These are phyloP conservation scores for Fraxinus anomala DNA, from an alignment of 257 asterid species.

Conservation along the genomic window DNA sequence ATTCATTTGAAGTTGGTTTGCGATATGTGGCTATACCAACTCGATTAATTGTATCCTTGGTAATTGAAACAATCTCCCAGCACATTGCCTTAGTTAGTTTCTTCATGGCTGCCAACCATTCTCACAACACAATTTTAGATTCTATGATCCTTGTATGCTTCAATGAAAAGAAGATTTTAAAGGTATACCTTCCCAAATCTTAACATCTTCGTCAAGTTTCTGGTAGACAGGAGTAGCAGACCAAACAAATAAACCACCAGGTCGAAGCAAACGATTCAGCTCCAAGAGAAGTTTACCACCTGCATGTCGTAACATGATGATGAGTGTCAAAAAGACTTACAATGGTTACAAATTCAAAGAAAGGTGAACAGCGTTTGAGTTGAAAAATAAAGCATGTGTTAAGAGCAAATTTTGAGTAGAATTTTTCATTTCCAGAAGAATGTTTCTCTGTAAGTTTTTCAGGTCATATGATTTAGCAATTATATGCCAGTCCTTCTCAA, in stretches of 20 bases:
- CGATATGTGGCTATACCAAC: constrained; percentile 37
- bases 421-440: not conserved
- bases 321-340: not conserved
- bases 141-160: constrained; percentile 13
- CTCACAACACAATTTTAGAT: constrained; percentile 29
- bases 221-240: constrained; percentile 44
- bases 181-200: constrained; percentile 38
- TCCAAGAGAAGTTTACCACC: constrained; percentile 46
- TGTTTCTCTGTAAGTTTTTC: not conserved
- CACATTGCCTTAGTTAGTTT: constrained; percentile 77
- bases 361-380: constrained; percentile 4
- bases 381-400: not conserved
- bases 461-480: not conserved
- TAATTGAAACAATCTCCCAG: constrained; percentile 35
- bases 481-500: not conserved
- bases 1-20: constrained; percentile 41
- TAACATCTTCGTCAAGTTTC: constrained; percentile 35
- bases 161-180: not conserved
- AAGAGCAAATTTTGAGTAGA: constrained; percentile 8
- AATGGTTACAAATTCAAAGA: not conserved
- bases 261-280: constrained; percentile 42
- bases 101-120: constrained; percentile 73
- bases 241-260: constrained; percentile 45
- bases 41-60: constrained; percentile 33
- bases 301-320: constrained; percentile 27